These are phyloP conservation scores for Penstemon davidsonii DNA, from an alignment of 257 asterid genomes.

Conservation along the genomic window DNA sequence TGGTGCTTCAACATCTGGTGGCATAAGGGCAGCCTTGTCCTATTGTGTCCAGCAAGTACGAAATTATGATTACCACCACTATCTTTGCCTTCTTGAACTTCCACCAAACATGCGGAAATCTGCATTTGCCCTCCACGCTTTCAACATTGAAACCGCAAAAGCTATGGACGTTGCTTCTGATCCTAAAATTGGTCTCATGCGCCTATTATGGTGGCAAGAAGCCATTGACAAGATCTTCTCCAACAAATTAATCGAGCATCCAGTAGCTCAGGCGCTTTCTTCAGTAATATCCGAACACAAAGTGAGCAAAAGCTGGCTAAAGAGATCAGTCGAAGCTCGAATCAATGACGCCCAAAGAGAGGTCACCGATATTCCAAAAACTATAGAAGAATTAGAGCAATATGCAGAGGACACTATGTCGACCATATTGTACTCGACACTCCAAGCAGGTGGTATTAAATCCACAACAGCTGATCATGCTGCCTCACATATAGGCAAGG, in stretches of 20 bases:
- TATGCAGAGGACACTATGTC: constrained; percentile 90
- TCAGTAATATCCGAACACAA: constrained; percentile 62
- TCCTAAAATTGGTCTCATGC: constrained; percentile 93
- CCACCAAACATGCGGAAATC: constrained; percentile 82
- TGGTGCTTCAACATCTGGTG: constrained; percentile 43
- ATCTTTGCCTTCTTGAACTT: constrained; percentile 95
- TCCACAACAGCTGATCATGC: constrained; percentile 91
- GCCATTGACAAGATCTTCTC: constrained; percentile 81
- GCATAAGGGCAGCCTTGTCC: constrained; percentile 68
- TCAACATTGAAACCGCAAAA: constrained; percentile 82
- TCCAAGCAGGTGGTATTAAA: constrained; percentile 72
- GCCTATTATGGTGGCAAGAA: constrained; percentile 96
- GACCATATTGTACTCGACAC: constrained; percentile 79
- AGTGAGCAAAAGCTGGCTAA: constrained; percentile 79
- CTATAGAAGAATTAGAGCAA: constrained; percentile 66
- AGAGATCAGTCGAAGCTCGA: constrained; percentile 79
- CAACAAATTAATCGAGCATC: constrained; percentile 75
- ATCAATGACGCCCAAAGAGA: constrained; percentile 79
- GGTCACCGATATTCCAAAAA: constrained; percentile 49
- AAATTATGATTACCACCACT: constrained; percentile 85
- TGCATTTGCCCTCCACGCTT: constrained; percentile 88
- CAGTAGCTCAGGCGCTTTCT: constrained; percentile 80
- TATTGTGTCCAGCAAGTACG: constrained; percentile 94
- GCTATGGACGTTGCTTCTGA: constrained; percentile 97
- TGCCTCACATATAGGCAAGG: constrained; percentile 95